These are phyloP conservation scores for Daldinia childiae DNA, from an alignment of 495 filamentous ascomycete genomes.

Conservation along the genomic window DNA sequence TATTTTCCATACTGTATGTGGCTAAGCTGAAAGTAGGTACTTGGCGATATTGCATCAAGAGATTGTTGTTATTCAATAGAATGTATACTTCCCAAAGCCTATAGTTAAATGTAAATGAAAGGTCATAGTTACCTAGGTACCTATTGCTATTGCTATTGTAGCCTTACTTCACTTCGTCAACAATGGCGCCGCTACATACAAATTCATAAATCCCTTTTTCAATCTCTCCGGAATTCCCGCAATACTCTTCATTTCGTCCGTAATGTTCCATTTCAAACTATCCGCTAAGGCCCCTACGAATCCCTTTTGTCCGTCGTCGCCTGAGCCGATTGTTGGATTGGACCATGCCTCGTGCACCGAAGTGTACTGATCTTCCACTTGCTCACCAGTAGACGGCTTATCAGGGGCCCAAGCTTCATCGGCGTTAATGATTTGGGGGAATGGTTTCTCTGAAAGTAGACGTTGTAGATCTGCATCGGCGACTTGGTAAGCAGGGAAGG, in stretches of 20 bases:
- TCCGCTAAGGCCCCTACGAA: neutral
- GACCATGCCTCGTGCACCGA: neutral
- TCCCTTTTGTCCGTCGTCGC: neutral
- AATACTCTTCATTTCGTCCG: slow-evolving; percentile 7
- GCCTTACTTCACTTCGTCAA: slow-evolving; percentile 1
- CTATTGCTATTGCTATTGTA: too few species aligned
- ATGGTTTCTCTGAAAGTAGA: neutral
- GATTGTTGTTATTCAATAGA: too few species aligned
- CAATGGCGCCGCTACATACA: slow-evolving; percentile 30
- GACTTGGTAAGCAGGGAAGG: neutral
- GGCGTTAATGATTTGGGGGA: neutral
- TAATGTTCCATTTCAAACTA: slow-evolving; percentile 2
- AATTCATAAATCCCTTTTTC: slow-evolving; percentile 13
- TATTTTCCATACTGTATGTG: too few species aligned
- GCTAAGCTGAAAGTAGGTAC: too few species aligned
- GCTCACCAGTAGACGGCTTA: neutral
- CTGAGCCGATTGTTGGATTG: neutral
- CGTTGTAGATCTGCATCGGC: neutral
- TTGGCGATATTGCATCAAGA: too few species aligned
- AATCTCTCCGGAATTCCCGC: slow-evolving; percentile 20
- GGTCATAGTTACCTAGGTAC: neutral
- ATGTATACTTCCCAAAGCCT: too few species aligned
- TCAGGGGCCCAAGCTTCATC: neutral
- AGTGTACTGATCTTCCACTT: neutral
- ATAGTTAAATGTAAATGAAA: neutral